phyloP scores from a whole-genome alignment of 2,329 filamentous ascomycete species.

The Alternaria sp. region DNA sequence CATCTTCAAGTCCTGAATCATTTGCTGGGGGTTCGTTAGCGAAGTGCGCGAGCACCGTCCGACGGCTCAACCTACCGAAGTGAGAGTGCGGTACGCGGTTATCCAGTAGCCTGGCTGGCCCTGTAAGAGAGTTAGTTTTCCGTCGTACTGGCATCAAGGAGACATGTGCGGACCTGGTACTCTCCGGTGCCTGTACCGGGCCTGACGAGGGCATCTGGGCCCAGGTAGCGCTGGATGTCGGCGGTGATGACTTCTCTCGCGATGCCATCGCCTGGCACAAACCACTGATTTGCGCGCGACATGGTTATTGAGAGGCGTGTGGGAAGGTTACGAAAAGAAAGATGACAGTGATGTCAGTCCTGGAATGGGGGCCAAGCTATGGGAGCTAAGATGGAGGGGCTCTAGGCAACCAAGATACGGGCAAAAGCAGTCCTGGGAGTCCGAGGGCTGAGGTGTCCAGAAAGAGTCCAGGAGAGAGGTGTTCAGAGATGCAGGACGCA shows the following conservation, averaged over 20 bases:
- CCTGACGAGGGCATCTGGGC: slow-evolving; percentile 58
- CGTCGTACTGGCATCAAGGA: slow-evolving; percentile 18
- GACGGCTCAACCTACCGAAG: slow-evolving; percentile 49
- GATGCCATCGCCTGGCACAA: slow-evolving; percentile 58
- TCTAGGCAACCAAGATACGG: slow-evolving; percentile 37
- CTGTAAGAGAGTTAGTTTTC: slow-evolving; percentile 25
- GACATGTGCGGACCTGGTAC: slow-evolving; percentile 50
- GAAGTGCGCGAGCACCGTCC: neutral
- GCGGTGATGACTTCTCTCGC: slow-evolving; percentile 59
- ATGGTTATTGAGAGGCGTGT: slow-evolving; percentile 31
- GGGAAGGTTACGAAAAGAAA: slow-evolving; percentile 37
- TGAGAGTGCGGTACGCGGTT: slow-evolving; percentile 58
- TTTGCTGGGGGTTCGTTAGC: slow-evolving; percentile 48
- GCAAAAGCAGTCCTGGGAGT: slow-evolving; percentile 26
- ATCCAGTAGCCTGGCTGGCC: slow-evolving; percentile 59
- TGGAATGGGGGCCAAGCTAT: slow-evolving; percentile 42
- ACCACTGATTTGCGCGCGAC: slow-evolving; percentile 55
- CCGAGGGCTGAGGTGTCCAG: slow-evolving; percentile 32
- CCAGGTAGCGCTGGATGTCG: slow-evolving; percentile 60
- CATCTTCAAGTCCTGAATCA: slow-evolving; percentile 57
- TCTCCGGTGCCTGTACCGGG: slow-evolving; percentile 55
- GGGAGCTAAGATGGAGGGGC: slow-evolving; percentile 41
- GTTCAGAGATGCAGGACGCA: slow-evolving; percentile 33
- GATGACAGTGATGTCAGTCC: slow-evolving; percentile 47
- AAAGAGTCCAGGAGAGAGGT: slow-evolving; percentile 35